Evolutionary conservation across 805 yeast species (phyloP), one percentile per base, ranked within the genome.

Genomic region (Ogataea nonfermentans): DNA sequence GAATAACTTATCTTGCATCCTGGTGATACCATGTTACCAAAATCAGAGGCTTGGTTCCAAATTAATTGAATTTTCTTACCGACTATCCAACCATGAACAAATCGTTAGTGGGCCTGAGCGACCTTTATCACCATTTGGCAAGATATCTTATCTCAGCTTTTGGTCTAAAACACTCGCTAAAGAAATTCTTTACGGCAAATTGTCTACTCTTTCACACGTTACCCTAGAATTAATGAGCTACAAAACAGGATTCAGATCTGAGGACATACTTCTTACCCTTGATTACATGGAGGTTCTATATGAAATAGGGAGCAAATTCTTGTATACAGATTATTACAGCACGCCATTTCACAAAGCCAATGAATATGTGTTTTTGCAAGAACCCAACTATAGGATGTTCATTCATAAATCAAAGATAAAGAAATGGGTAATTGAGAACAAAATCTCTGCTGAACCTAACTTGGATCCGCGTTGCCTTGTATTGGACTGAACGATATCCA

Each of bases 11-110:
- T 96, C 97, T 0, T 93, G 98, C 56, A 84, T 93, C 9, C 71
- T 93, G 48, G 79, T 88, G 3, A 85, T 93, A 46, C 99, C 99
- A 1, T 96, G 96, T 3, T 93, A 79, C 58, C 98, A 91, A 59
- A 70, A 87, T 42, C 72, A 74, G 28, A 81, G 78, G 6, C 59
- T 90, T 17, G 99, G 98, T 0, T 78, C 87, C 4, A 66, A 87
- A 9, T 59, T 93, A 27, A 86, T 93, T 11, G 87, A 87, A 44
- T 85, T 88, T 49, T 86, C 95, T 26, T 93, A 91, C 56, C 79
- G 73, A 22, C 59, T 90, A 14, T 87, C 96, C 0, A 66, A 76
- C 27, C 73, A 71, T 11, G 85, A 84, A 29, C 78, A 76, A 22
- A 51, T 67, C 14, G 61, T 76, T 2, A 88, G 96, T 44, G 95